phyloP scores from a whole-genome alignment of 1,284 basidiomycete species.

The Lignosus rhinocerotis region DNA sequence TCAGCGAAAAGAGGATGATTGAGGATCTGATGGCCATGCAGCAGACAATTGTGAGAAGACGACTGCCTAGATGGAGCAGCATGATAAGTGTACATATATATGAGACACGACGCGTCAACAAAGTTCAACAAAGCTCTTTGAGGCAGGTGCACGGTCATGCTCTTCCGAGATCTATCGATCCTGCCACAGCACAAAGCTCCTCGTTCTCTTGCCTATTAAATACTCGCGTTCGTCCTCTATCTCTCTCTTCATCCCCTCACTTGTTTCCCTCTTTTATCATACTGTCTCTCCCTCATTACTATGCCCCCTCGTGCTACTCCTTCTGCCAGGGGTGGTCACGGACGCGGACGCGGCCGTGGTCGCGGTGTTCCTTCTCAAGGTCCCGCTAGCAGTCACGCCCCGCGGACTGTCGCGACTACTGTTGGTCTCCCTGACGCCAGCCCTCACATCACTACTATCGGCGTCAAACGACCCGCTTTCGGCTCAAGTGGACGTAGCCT shows the following conservation, averaged over 20 bases:
- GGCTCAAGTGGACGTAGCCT: constrained; percentile 55
- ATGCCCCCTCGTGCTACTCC: constrained; percentile 44
- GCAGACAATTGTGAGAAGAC: background rate
- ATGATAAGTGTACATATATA: too few species aligned
- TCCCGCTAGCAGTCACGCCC: background rate
- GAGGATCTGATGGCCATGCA: background rate
- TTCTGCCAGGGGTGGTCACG: constrained; percentile 14
- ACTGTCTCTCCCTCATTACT: background rate
- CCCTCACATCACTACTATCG: constrained; percentile 53
- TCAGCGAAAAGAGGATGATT: background rate
- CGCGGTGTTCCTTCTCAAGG: constrained; percentile 11
- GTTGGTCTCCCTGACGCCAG: constrained; percentile 28
- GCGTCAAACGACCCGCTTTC: constrained; percentile 64
- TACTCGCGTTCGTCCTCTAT: background rate
- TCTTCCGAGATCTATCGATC: constrained; percentile 10
- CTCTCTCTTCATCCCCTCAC: background rate
- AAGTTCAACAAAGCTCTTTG: constrained; percentile 18
- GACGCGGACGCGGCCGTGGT: constrained; percentile 16
- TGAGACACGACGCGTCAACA: constrained; percentile 25
- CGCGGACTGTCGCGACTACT: constrained; percentile 22
- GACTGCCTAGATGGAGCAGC: too few species aligned
- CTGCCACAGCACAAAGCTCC: constrained; percentile 18
- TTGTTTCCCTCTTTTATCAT: background rate
- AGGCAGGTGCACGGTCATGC: constrained; percentile 1
- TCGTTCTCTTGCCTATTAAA: constrained; percentile 10